phyloP scores from a whole-genome alignment of 129 eudicot genomes.

The Scalesia atractyloides region DNA sequence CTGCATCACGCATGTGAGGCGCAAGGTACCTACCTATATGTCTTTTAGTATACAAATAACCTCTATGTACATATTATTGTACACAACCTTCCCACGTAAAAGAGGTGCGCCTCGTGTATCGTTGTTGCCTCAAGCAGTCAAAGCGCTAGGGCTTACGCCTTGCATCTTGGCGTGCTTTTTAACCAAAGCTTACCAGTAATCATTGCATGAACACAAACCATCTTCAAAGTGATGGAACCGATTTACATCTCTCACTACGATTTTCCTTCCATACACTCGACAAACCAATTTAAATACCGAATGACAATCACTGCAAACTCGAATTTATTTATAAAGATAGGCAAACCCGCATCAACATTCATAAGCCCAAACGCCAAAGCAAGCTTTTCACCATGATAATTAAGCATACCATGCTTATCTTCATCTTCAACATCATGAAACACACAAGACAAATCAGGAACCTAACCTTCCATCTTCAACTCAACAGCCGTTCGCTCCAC shows the following conservation, averaged over 20 bases:
- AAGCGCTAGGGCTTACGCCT: too few species aligned
- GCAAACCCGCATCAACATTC: constrained; percentile 29
- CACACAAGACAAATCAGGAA: constrained; percentile 39
- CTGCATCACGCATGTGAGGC: too few species aligned
- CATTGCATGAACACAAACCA: constrained; percentile 40
- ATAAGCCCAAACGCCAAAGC: constrained; percentile 45
- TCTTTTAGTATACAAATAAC: too few species aligned
- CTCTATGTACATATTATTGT: too few species aligned
- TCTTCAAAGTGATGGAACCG: constrained; percentile 48
- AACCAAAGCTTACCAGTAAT: constrained; percentile 31
- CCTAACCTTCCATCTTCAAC: constrained; percentile 40
- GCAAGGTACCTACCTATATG: too few species aligned
- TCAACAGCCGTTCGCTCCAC: constrained; percentile 30
- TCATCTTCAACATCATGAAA: constrained; percentile 51
- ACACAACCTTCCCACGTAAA: too few species aligned
- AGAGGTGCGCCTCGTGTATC: too few species aligned
- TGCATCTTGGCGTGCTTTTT: background rate
- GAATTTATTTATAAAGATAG: constrained; percentile 39
- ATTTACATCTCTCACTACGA: constrained; percentile 38
- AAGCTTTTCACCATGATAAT: constrained; percentile 45
- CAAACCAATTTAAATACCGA: constrained; percentile 32
- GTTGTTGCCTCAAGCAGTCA: too few species aligned
- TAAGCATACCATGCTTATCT: constrained; percentile 35
- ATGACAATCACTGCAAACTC: constrained; percentile 48
- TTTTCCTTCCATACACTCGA: constrained; percentile 30